Percentiles rank a stretch among this genome's conserved stretches.
These are phyloP conservation scores for Aegilops tauschii DNA, from an alignment of 176 grass and related monocot species.

Conservation along the genomic window DNA sequence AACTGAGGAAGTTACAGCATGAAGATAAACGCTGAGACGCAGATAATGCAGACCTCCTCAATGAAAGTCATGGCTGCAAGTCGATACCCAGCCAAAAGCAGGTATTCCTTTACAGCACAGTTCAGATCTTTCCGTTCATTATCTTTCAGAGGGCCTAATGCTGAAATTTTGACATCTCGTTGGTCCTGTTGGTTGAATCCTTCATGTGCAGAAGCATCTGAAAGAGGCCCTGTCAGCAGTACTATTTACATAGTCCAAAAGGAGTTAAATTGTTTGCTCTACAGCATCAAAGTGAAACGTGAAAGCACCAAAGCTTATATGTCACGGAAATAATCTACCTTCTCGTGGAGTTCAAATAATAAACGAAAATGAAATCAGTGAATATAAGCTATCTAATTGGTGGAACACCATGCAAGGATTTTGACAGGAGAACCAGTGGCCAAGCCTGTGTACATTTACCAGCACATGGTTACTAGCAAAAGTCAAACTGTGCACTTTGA, in stretches of 20 bases:
- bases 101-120: conserved; percentile 93
- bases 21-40: background rate
- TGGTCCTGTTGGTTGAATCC: conserved; percentile 50
- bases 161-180: conserved; percentile 59
- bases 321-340: background rate
- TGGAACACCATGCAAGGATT: background rate
- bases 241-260: background rate
- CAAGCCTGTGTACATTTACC: background rate
- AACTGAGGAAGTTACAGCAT: background rate
- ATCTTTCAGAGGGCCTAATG: conserved; percentile 85
- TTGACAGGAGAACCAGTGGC: background rate
- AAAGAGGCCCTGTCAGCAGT: conserved; percentile 33
- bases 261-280: background rate
- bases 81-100: conserved; percentile 96
- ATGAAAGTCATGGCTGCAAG: conserved; percentile 96
- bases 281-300: background rate
- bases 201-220: conserved; percentile 47
- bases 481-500: background rate
- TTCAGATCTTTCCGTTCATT: conserved; percentile 81
- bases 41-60: conserved; percentile 71
- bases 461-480: conserved; percentile 17
- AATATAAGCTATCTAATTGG: conserved; percentile 3
- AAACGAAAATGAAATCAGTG: background rate
- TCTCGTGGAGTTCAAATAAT: conserved; percentile 3
- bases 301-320: background rate